A percentile compares a stretch with the other conserved stretches of the same genome.
Evolutionary conservation across 1,139 yeast genomes (phyloP).

Genomic region (Magnusiomyces magnusii): DNA sequence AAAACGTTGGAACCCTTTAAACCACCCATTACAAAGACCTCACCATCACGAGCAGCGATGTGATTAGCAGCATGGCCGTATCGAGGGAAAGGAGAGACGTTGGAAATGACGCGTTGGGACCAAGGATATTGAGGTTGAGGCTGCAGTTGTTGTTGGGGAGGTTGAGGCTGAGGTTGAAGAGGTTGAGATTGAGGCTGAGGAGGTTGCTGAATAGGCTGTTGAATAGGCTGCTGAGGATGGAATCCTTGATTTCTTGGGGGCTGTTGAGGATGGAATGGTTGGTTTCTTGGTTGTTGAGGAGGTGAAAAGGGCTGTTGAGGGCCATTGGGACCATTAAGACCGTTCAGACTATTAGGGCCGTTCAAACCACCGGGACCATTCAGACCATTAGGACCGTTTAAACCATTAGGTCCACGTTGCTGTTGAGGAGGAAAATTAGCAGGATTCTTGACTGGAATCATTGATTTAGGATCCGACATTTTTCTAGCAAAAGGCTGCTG

Average conservation of each 20-base stretch:
- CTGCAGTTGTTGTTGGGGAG: conserved; percentile 3
- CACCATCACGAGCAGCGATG: conserved; percentile 67
- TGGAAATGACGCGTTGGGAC: conserved; percentile 59
- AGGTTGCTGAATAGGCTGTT: neutral
- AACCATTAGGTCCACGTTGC: neutral
- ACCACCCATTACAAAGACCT: conserved; percentile 90
- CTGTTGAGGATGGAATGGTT: neutral
- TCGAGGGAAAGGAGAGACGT: conserved; percentile 82
- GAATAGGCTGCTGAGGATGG: neutral
- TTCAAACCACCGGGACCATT: too few relatives aligned
- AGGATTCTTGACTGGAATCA: neutral
- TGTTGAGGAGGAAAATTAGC: neutral
- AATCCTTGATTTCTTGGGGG: too few relatives aligned
- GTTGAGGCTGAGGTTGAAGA: neutral
- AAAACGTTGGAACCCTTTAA: conserved; percentile 85
- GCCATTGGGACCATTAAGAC: too few relatives aligned
- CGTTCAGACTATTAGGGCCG: too few relatives aligned
- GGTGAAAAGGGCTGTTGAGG: too few relatives aligned
- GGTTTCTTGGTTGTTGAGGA: neutral
- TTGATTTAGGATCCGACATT: neutral
- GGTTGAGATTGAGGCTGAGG: conserved; percentile 5
- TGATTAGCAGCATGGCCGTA: conserved; percentile 85
- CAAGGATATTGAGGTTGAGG: conserved; percentile 50
- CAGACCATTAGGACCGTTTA: too few relatives aligned
- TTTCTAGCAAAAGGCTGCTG: neutral